phyloP scores from a whole-genome alignment of 192 early-diverging fungal species.

The Backusella psychrophila region DNA sequence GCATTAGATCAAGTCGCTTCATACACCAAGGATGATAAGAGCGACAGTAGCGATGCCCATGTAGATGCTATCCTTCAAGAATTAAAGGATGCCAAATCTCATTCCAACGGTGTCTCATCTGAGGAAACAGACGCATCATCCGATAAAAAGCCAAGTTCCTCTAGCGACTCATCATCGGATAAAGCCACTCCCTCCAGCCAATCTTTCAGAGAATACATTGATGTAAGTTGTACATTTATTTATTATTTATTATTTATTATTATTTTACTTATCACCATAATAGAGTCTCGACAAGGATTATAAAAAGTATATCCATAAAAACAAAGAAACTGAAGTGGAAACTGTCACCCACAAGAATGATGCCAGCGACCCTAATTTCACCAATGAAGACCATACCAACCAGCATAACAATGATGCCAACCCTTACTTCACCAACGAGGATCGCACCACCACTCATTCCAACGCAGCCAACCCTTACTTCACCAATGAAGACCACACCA shows the following conservation, averaged over 20 bases:
- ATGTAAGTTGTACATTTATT: neutral
- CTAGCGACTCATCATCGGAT: too few species aligned
- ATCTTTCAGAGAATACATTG: slow-evolving; percentile 5
- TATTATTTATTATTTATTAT: too few species aligned
- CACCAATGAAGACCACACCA: neutral
- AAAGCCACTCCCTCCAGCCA: neutral
- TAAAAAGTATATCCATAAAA: slow-evolving; percentile 4
- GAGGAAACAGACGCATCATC: too few species aligned
- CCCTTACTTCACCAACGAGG: neutral
- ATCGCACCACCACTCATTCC: neutral
- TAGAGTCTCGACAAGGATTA: slow-evolving; percentile 12
- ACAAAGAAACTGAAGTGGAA: slow-evolving; percentile 3
- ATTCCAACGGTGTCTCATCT: neutral
- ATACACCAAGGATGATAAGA: neutral
- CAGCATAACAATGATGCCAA: neutral
- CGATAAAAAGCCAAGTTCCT: too few species aligned
- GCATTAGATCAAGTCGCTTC: slow-evolving; percentile 3
- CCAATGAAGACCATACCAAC: neutral
- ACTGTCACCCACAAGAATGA: slow-evolving; percentile 17
- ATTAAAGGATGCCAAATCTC: neutral
- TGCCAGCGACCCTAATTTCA: neutral
- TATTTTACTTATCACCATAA: neutral
- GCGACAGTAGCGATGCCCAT: neutral
- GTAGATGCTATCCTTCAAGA: neutral
- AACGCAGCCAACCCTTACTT: neutral